Conservation (phyloP, 371 early-diverging fungal genomes). For the Nematocida sp. region DNA sequence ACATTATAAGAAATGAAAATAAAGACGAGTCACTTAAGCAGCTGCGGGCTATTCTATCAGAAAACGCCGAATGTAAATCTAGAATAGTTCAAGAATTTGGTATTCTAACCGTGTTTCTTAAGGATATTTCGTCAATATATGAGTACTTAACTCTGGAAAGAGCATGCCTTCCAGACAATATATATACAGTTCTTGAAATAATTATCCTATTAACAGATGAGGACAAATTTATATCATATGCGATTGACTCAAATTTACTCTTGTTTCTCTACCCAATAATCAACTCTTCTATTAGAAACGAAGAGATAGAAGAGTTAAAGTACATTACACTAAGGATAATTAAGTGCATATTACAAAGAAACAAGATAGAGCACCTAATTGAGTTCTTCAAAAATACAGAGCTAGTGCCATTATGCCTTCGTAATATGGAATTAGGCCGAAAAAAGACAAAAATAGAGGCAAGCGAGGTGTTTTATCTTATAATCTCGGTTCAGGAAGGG, state of each 20-base stretch:
- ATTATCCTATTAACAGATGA: slow-evolving; percentile 22
- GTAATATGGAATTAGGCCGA: slow-evolving; percentile 91
- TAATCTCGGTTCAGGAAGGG: slow-evolving; percentile 85
- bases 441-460: slow-evolving; percentile 93
- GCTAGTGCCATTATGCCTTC: slow-evolving; percentile 89
- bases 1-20: slow-evolving; percentile 3
- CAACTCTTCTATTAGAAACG: slow-evolving; percentile 74
- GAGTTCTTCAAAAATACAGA: slow-evolving; percentile 86
- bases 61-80: neutral
- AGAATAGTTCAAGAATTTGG: slow-evolving; percentile 37
- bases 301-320: slow-evolving; percentile 38
- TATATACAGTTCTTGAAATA: slow-evolving; percentile 38
- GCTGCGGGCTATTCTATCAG: slow-evolving; percentile 1
- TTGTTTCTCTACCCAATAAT: slow-evolving; percentile 91
- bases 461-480: slow-evolving; percentile 90
- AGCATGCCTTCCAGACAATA: neutral
- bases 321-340: slow-evolving; percentile 13
- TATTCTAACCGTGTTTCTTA: slow-evolving; percentile 60
- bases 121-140: slow-evolving; percentile 61
- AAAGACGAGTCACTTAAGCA: slow-evolving; percentile 22
- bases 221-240: slow-evolving; percentile 74
- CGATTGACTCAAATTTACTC: slow-evolving; percentile 87
- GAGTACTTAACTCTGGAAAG: slow-evolving; percentile 34
- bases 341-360: slow-evolving; percentile 33
- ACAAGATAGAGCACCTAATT: slow-evolving; percentile 20